Percentiles rank a stretch among this genome's conserved stretches.
These are phyloP conservation scores for Pterocarpus santalinus DNA, from an alignment of 306 rosid species.

Conservation along the genomic window DNA sequence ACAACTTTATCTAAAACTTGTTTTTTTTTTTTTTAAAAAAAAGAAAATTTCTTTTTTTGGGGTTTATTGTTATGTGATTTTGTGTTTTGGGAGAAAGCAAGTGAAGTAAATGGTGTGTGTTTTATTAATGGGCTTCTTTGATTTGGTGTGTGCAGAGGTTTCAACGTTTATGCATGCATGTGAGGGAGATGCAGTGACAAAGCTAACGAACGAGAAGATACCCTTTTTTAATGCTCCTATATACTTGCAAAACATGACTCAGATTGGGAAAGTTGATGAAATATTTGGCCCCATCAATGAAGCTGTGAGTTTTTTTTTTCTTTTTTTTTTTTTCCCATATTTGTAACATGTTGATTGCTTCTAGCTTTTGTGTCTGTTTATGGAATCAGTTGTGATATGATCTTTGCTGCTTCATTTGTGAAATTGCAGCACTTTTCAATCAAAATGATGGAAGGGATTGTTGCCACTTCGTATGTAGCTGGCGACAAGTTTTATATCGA, in stretches of 20 bases:
- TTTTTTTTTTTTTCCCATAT: not conserved
- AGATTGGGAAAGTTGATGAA: conserved; percentile 98
- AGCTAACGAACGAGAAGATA: conserved; percentile 81
- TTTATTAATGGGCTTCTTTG: not conserved
- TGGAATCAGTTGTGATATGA: conserved; percentile 1
- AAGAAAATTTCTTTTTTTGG: not conserved
- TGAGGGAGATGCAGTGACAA: conserved; percentile 97
- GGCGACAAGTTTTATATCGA: conserved; percentile 95
- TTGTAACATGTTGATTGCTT: not conserved
- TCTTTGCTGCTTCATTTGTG: conserved; percentile 28
- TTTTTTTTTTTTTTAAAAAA: not conserved
- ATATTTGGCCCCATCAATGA: conserved; percentile 82
- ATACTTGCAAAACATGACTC: conserved; percentile 93
- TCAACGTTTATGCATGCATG: conserved; percentile 87
- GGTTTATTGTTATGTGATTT: not conserved
- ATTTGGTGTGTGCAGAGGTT: conserved; percentile 69
- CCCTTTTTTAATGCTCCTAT: conserved; percentile 96
- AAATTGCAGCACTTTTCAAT: conserved; percentile 75
- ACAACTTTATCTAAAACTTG: not conserved
- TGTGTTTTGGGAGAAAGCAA: not conserved
- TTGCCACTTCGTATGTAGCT: conserved; percentile 77
- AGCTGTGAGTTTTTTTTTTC: conserved; percentile 50
- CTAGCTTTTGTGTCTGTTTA: not conserved
- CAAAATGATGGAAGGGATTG: conserved; percentile 96
- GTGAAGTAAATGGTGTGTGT: not conserved